phyloP scores from a whole-genome alignment of 768 basidiomycete genomes.

The Lactarius sanguifluus region DNA sequence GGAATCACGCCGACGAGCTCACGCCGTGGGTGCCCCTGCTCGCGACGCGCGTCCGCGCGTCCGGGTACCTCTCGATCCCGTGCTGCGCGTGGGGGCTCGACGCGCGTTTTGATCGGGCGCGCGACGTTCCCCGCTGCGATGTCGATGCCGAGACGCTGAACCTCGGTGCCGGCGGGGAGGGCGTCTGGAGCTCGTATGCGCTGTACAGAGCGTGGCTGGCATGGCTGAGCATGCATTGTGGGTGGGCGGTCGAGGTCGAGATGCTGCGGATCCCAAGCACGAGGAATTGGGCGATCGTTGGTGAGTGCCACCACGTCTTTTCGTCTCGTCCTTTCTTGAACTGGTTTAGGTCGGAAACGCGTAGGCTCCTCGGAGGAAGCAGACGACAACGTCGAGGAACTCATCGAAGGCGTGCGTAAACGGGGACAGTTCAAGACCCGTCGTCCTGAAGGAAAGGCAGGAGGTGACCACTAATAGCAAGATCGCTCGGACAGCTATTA shows the following conservation, averaged over 20 bases:
- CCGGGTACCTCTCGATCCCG: slow-evolving; percentile 81
- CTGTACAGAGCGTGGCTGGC: slow-evolving; percentile 89
- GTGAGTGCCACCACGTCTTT: slow-evolving; percentile 40
- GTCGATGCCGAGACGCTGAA: slow-evolving; percentile 46
- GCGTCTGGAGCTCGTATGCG: slow-evolving; percentile 68
- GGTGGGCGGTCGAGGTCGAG: slow-evolving; percentile 88
- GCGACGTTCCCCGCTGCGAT: slow-evolving; percentile 34
- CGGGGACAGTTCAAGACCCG: slow-evolving; percentile 74
- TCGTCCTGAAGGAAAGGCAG: slow-evolving; percentile 67
- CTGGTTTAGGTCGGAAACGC: slow-evolving; percentile 37
- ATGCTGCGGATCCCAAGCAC: slow-evolving; percentile 88
- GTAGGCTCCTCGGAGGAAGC: slow-evolving; percentile 37
- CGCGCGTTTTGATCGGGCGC: slow-evolving; percentile 54
- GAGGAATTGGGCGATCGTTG: slow-evolving; percentile 88
- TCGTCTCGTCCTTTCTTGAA: not conserved
- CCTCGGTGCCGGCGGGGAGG: slow-evolving; percentile 56
- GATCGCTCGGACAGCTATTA: not conserved
- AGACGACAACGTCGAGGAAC: slow-evolving; percentile 46
- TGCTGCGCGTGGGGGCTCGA: slow-evolving; percentile 91
- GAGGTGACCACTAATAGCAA: slow-evolving; percentile 36
- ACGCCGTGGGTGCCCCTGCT: slow-evolving; percentile 93
- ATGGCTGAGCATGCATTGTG: slow-evolving; percentile 64
- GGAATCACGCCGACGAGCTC: slow-evolving; percentile 95
- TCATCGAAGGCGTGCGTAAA: slow-evolving; percentile 54
- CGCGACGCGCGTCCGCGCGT: slow-evolving; percentile 56